Conservation (phyloP, 2,329 filamentous ascomycete genomes). For the Talaromyces atroroseus region DNA sequence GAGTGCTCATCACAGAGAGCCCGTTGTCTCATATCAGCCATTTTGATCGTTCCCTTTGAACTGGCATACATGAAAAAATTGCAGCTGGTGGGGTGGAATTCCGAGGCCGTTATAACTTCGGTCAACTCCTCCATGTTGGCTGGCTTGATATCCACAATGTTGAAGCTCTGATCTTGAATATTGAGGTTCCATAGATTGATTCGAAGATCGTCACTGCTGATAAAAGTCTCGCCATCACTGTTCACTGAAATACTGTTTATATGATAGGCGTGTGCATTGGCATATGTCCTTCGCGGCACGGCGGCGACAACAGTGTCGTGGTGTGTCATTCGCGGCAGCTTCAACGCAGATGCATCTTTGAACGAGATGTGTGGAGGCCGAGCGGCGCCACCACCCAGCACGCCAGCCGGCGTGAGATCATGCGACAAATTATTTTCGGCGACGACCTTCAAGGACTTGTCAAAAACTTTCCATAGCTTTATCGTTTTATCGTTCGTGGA, state of each 20-base stretch:
- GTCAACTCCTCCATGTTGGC: constrained; percentile 99
- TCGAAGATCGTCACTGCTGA: constrained; percentile 93
- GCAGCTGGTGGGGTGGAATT: constrained; percentile 95
- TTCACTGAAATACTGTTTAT: constrained; percentile 99
- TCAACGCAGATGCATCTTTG: constrained; percentile 74
- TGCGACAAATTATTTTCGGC: constrained; percentile 98
- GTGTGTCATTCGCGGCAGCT: constrained; percentile 91
- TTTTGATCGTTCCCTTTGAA: constrained; percentile 97
- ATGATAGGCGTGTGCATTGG: constrained; percentile 97
- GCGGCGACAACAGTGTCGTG: constrained; percentile 98
- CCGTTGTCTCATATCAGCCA: constrained; percentile 97
- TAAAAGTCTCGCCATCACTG: constrained; percentile 98
- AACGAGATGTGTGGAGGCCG: constrained; percentile 69
- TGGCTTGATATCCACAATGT: constrained; percentile 99
- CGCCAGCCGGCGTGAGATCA: constrained; percentile 74
- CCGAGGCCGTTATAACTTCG: constrained; percentile 95
- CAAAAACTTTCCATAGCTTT: constrained; percentile 99
- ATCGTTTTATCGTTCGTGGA: constrained; percentile 99
- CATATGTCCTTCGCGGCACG: constrained; percentile 91
- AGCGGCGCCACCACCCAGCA: constrained; percentile 71
- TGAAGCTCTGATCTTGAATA: constrained; percentile 99
- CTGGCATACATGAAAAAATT: constrained; percentile 99
- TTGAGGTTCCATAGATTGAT: constrained; percentile 99
- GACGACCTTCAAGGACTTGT: constrained; percentile 98
- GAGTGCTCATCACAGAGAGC: constrained; percentile 93